Conservation (phyloP, 257 asterid species). For the Eucommia ulmoides region DNA sequence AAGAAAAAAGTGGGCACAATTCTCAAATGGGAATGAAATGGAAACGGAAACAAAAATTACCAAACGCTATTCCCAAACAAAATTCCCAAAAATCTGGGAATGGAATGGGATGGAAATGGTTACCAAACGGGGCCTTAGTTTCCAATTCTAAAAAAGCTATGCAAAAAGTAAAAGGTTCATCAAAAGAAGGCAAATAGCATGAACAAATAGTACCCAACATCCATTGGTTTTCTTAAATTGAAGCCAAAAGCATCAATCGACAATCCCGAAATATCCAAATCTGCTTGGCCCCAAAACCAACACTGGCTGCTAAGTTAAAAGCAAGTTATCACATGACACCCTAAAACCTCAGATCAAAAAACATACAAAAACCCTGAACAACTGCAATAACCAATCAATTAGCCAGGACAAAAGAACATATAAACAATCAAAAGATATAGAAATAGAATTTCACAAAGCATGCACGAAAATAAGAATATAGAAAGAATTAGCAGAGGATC, state of each 20-base stretch:
- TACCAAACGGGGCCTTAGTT: too few species aligned
- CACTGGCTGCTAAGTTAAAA: not conserved
- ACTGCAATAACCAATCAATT: too few species aligned
- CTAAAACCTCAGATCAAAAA: not conserved
- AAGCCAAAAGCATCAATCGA: not conserved
- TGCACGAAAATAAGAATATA: not conserved
- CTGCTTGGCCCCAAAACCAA: not conserved
- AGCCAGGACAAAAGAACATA: not conserved
- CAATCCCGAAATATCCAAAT: not conserved
- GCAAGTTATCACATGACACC: not conserved
- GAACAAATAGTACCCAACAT: not conserved
- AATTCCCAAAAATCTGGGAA: too few species aligned
- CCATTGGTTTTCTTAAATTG: not conserved
- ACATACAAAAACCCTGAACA: too few species aligned
- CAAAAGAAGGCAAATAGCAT: not conserved
- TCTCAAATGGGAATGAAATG: too few species aligned
- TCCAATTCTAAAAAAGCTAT: not conserved
- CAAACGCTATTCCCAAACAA: too few species aligned
- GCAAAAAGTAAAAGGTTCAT: too few species aligned
- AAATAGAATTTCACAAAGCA: not conserved
- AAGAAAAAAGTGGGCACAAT: too few species aligned
- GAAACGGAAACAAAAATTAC: too few species aligned
- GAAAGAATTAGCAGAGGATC: constrained; percentile 9
- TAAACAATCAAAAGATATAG: not conserved
- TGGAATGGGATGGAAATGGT: too few species aligned